Conservation (phyloP, 2,329 filamentous ascomycete genomes). For the Alternaria angustiovoidea region DNA sequence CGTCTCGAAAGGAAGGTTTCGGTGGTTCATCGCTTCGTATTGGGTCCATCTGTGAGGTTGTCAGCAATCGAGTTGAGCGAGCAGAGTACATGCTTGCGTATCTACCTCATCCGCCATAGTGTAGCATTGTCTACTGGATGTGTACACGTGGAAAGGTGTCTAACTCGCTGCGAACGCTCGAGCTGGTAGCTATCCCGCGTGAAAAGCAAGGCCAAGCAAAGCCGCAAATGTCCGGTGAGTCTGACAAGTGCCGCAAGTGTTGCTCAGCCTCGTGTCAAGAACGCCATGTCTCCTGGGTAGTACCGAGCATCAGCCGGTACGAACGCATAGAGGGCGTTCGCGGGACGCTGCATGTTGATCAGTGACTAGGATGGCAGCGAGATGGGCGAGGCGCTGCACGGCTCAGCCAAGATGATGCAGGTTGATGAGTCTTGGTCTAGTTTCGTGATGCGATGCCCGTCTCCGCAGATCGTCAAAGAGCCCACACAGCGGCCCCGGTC, state of each 20-base stretch:
- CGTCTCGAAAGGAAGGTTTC: slow-evolving; percentile 14
- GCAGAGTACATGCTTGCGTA: background rate
- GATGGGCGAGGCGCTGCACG: background rate
- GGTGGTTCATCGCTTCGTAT: slow-evolving; percentile 3
- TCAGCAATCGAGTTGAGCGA: slow-evolving; percentile 7
- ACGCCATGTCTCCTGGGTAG: slow-evolving; percentile 12
- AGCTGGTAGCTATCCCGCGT: background rate
- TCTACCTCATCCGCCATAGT: slow-evolving; percentile 29
- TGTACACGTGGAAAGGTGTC: background rate
- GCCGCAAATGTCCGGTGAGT: slow-evolving; percentile 6
- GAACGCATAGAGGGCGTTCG: background rate
- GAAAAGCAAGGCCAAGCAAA: slow-evolving; percentile 3
- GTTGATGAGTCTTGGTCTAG: background rate
- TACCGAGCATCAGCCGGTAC: background rate
- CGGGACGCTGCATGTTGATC: background rate
- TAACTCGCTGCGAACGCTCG: background rate
- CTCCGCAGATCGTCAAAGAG: background rate
- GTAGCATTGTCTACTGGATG: slow-evolving; percentile 13
- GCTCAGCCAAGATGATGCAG: background rate
- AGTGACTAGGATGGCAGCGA: background rate
- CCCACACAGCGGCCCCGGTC: background rate
- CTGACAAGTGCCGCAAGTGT: slow-evolving; percentile 14
- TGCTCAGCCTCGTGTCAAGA: slow-evolving; percentile 22
- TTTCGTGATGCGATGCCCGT: background rate
- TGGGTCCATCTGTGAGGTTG: slow-evolving; percentile 11